Evolutionary conservation across 2,329 filamentous ascomycete genomes (phyloP).

Genomic region (Chrysosphaeria jannelii): DNA sequence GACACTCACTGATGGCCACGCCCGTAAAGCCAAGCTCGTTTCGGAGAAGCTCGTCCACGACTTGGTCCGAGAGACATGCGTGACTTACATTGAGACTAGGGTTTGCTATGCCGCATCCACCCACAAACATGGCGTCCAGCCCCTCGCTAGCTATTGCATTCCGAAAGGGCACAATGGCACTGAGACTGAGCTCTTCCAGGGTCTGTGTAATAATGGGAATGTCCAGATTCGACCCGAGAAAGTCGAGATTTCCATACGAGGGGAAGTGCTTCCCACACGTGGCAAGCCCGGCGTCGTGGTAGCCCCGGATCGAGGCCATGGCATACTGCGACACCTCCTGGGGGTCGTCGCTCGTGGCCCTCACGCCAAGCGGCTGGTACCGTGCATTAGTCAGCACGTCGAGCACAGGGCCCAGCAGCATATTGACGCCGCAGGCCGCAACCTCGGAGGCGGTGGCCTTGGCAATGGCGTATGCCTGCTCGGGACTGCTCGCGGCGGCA

Average conservation of each 20-base stretch:
- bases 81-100: conserved; percentile 85
- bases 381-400: conserved; percentile 84
- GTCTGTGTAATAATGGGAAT: conserved; percentile 92
- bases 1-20: conserved; percentile 78
- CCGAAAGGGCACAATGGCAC: conserved; percentile 68
- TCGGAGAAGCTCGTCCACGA: conserved; percentile 70
- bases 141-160: conserved; percentile 60
- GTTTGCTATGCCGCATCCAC: conserved; percentile 76
- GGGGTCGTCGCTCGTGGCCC: conserved; percentile 74
- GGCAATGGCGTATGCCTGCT: conserved; percentile 67
- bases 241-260: conserved; percentile 83
- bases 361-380: conserved; percentile 69
- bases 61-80: conserved; percentile 73
- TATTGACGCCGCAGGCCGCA: conserved; percentile 76
- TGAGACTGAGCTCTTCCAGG: conserved; percentile 72
- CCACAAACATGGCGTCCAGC: conserved; percentile 83
- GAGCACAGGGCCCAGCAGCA: conserved; percentile 77
- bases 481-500: conserved; percentile 63
- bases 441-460: conserved; percentile 85
- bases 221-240: conserved; percentile 67
- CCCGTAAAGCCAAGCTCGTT: conserved; percentile 71
- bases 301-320: conserved; percentile 71
- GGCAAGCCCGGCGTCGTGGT: conserved; percentile 65
- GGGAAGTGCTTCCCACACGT: conserved; percentile 93
- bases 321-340: conserved; percentile 86